Base-by-base conservation (phyloP, 441 rosid species). In the Pelargonium myrrhifolium region DNA sequence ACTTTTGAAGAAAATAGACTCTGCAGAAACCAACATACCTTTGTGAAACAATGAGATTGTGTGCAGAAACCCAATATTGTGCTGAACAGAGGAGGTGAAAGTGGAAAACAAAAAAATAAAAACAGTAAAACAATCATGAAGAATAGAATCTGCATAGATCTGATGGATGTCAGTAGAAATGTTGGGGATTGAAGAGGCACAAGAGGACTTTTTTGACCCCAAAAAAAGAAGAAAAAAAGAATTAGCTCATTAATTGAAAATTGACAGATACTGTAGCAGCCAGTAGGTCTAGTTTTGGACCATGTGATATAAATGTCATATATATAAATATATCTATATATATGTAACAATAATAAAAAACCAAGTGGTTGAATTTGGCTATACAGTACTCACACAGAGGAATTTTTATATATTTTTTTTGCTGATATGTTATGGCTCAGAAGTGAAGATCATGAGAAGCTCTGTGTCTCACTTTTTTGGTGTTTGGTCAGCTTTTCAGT, bases 111-210 rank as follows among this genome's bases (percentile, higher is more conserved):
- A 59, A 21, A 42, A n/a, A 61, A 51, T 14, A 26, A 31, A 62
- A 63, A 12, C 58, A 2, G n/a, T 10, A 12, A 11, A 20, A 62
- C 70, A 58, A 12, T 9, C 17, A 20, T 11, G 17, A 51, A 47
- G 59, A 20, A 62, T 45, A 8, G 20, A 28, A 64, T 22, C 53
- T 22, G 75, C 67, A 64, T 62, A 72, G 67, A 72, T 67, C 71
- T 62, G 75, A 62, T 55, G 71, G 22, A 28, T 73, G 76, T 73
- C 76, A 73, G 72, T 9, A 43, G 11, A 6, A 14, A 20, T 26
- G 72, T 26, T 7, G 69, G 22, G 70, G 14, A 49, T 21, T 22
- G 20, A 26, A 21, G 68, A 9, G 24, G 58, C 58, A 66, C 22
- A 31, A 6, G 65, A 22, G 39, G 43, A 26, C 60, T 47, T 5